Evolutionary conservation across 306 rosid species (phyloP).

Genomic region (Dryas alaskensis): DNA sequence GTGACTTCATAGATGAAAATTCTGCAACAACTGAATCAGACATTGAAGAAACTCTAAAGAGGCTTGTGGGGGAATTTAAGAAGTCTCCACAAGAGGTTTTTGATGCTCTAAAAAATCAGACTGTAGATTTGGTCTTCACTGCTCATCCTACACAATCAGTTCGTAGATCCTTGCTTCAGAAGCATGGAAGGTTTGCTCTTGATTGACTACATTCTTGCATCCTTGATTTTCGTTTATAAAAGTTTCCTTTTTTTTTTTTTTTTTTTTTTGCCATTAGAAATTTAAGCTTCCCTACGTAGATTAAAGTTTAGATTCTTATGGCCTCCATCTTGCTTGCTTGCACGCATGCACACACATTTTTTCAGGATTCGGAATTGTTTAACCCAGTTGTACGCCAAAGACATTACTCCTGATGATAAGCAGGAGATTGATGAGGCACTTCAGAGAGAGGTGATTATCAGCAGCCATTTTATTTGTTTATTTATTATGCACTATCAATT

Average conservation of each 20-base stretch:
- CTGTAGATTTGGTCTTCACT: constrained; percentile 91
- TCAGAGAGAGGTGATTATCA: constrained; percentile 77
- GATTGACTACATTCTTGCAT: constrained; percentile 4
- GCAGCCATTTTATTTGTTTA: constrained; percentile 16
- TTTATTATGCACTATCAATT: constrained; percentile 6
- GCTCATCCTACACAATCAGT: constrained; percentile 99
- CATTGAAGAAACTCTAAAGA: constrained; percentile 94
- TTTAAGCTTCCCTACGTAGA: background rate
- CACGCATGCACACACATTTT: background rate
- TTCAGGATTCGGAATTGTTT: constrained; percentile 81
- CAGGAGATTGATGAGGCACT: constrained; percentile 97
- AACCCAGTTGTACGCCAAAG: constrained; percentile 78
- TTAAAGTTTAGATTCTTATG: constrained; percentile 1
- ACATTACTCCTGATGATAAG: constrained; percentile 97
- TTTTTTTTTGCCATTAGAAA: background rate
- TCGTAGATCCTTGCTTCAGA: constrained; percentile 96
- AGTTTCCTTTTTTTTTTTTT: background rate
- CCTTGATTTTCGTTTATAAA: background rate
- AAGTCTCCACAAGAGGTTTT: constrained; percentile 95
- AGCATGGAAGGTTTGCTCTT: constrained; percentile 78
- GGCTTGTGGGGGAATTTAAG: constrained; percentile 64
- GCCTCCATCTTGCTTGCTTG: background rate
- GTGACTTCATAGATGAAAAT: constrained; percentile 77
- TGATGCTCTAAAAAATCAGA: constrained; percentile 95
- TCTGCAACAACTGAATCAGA: constrained; percentile 96